Conservation (phyloP, 163 green algal species). For the Dunaliella salina region DNA sequence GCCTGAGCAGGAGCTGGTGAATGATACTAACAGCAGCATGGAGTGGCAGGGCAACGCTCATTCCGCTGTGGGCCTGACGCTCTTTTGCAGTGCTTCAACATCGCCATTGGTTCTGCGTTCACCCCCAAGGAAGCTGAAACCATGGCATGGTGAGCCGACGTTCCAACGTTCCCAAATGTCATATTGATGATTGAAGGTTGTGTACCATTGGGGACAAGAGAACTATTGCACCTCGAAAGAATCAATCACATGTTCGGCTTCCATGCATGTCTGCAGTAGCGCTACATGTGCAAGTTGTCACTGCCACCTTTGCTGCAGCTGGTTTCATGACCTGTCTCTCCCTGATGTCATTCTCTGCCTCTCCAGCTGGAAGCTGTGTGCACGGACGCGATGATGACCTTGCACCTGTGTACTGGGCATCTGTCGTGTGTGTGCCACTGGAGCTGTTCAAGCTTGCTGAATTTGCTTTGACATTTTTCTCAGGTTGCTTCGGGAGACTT, state of each 20-base stretch:
- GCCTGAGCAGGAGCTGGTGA: background rate
- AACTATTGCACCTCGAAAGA: background rate
- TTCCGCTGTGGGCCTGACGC: background rate
- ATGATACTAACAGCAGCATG: background rate
- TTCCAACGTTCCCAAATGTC: too few relatives aligned
- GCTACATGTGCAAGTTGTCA: background rate
- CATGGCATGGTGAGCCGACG: constrained; percentile 68
- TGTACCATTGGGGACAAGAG: background rate
- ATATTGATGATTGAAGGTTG: too few relatives aligned
- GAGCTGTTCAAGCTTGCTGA: too few relatives aligned
- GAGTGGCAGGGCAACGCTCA: background rate
- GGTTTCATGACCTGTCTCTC: too few relatives aligned
- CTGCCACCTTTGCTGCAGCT: too few relatives aligned
- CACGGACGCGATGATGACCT: too few relatives aligned
- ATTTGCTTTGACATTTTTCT: too few relatives aligned
- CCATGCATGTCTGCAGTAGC: too few relatives aligned
- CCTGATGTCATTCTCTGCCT: too few relatives aligned
- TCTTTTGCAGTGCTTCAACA: constrained; percentile 83
- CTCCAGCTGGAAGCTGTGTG: too few relatives aligned
- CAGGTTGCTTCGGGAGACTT: constrained; percentile 94
- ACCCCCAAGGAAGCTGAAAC: constrained; percentile 64
- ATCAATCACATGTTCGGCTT: background rate
- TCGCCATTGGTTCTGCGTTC: constrained; percentile 65
- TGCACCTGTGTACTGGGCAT: too few relatives aligned
- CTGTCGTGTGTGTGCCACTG: too few relatives aligned